These are phyloP conservation scores for Xerocomellus chrysenteron DNA, from an alignment of 768 basidiomycete genomes.

Conservation along the genomic window DNA sequence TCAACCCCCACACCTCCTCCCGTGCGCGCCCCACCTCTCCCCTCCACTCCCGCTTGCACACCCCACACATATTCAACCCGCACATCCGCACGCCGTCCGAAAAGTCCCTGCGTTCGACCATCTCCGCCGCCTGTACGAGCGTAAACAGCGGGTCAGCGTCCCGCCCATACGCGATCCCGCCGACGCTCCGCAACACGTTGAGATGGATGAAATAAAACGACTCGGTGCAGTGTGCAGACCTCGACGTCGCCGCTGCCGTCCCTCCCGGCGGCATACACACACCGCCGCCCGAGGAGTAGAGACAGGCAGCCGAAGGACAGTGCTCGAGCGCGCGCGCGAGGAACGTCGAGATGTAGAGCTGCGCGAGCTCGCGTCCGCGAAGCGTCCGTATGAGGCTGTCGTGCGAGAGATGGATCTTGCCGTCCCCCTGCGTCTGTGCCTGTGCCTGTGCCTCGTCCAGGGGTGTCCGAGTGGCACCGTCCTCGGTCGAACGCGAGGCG, in stretches of 20 bases:
- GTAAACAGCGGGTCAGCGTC: slow-evolving; percentile 76
- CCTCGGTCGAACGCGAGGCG: neutral
- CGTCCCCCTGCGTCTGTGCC: neutral
- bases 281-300: slow-evolving; percentile 29
- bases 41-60: slow-evolving; percentile 50
- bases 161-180: slow-evolving; percentile 68
- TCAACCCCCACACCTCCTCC: slow-evolving; percentile 58
- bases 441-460: neutral
- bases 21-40: slow-evolving; percentile 43
- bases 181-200: slow-evolving; percentile 66
- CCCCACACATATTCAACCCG: slow-evolving; percentile 53
- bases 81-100: slow-evolving; percentile 56
- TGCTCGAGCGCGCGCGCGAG: slow-evolving; percentile 53
- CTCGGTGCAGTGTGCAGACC: slow-evolving; percentile 48
- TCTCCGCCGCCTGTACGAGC: slow-evolving; percentile 64
- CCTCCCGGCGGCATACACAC: neutral
- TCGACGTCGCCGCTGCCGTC: neutral
- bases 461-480: neutral
- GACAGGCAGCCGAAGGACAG: slow-evolving; percentile 52
- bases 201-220: slow-evolving; percentile 77
- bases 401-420: slow-evolving; percentile 34
- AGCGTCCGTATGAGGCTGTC: slow-evolving; percentile 46
- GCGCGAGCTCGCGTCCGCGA: slow-evolving; percentile 63
- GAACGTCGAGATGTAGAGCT: slow-evolving; percentile 61
- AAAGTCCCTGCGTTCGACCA: slow-evolving; percentile 71